These are phyloP conservation scores for Ophiognomonia clavigignenti-juglandacearum DNA, from an alignment of 2,329 filamentous ascomycete genomes.

Conservation along the genomic window DNA sequence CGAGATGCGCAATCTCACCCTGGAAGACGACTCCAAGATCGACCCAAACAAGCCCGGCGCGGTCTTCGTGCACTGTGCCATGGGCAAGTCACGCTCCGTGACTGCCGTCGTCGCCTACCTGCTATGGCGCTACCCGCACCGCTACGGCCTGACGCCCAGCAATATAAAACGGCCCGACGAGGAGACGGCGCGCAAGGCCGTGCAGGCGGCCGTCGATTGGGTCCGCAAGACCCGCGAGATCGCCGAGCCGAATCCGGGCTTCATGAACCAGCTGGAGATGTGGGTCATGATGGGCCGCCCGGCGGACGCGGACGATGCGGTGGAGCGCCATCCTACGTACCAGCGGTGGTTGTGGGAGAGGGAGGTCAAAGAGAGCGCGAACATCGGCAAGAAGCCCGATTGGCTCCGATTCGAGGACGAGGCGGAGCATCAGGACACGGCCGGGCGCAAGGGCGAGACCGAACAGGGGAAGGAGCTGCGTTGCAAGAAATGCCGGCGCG, in stretches of 20 bases:
- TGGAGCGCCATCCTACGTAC: slow-evolving; percentile 68
- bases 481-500: slow-evolving; percentile 85
- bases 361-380: slow-evolving; percentile 54
- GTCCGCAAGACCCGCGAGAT: slow-evolving; percentile 68
- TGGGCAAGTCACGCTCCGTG: slow-evolving; percentile 92
- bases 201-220: slow-evolving; percentile 58
- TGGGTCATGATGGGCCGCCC: slow-evolving; percentile 87
- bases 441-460: background rate
- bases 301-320: slow-evolving; percentile 43
- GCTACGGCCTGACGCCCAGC: slow-evolving; percentile 40
- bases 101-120: slow-evolving; percentile 81
- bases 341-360: slow-evolving; percentile 62
- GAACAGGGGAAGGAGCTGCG: slow-evolving; percentile 51
- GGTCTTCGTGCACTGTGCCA: slow-evolving; percentile 70
- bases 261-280: slow-evolving; percentile 81
- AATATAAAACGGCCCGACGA: slow-evolving; percentile 36
- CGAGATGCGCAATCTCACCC: slow-evolving; percentile 2
- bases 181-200: slow-evolving; percentile 41
- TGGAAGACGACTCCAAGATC: slow-evolving; percentile 8
- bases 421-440: slow-evolving; percentile 33
- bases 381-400: slow-evolving; percentile 73
- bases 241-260: slow-evolving; percentile 85
- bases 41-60: slow-evolving; percentile 27
- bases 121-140: slow-evolving; percentile 60
- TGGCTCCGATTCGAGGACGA: slow-evolving; percentile 81